Conservation (phyloP, 257 asterid genomes). For the Rauvolfia tetraphylla region DNA sequence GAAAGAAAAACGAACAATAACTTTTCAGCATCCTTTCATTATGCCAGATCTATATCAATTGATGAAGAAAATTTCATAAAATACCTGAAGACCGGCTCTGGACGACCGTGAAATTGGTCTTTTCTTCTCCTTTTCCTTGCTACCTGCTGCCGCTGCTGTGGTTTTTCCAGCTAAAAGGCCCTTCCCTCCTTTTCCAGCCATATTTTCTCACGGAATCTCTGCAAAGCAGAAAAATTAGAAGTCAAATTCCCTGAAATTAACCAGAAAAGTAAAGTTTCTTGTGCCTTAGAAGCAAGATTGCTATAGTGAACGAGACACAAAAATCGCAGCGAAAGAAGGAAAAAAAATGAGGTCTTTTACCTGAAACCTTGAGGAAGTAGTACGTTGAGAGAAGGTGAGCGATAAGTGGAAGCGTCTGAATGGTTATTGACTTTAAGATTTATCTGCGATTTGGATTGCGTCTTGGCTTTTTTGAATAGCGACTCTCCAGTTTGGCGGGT, state of each 20-base stretch:
- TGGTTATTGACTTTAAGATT: slow-evolving; percentile 16
- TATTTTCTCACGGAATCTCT: slow-evolving; percentile 13
- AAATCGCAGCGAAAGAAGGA: not conserved
- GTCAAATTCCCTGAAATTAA: not conserved
- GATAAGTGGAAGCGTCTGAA: not conserved
- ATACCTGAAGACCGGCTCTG: slow-evolving; percentile 94
- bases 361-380: not conserved
- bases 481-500: slow-evolving; percentile 47
- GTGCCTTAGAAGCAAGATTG: not conserved
- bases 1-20: not conserved
- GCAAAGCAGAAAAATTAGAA: not conserved
- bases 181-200: slow-evolving; percentile 99
- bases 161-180: slow-evolving; percentile 95
- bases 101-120: slow-evolving; percentile 80
- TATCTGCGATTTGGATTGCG: slow-evolving; percentile 27
- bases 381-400: not conserved
- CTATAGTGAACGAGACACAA: not conserved
- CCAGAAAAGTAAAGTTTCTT: not conserved
- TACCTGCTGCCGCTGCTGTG: slow-evolving; percentile 65
- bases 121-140: slow-evolving; percentile 85
- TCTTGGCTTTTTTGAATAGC: slow-evolving; percentile 34
- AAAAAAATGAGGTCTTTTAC: not conserved
- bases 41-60: not conserved
- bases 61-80: not conserved
- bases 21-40: not conserved